Percentiles rank a stretch among this genome's conserved stretches.
These are phyloP conservation scores for Aureobasidium vineae DNA, from an alignment of 2,329 filamentous ascomycete species.

Conservation along the genomic window DNA sequence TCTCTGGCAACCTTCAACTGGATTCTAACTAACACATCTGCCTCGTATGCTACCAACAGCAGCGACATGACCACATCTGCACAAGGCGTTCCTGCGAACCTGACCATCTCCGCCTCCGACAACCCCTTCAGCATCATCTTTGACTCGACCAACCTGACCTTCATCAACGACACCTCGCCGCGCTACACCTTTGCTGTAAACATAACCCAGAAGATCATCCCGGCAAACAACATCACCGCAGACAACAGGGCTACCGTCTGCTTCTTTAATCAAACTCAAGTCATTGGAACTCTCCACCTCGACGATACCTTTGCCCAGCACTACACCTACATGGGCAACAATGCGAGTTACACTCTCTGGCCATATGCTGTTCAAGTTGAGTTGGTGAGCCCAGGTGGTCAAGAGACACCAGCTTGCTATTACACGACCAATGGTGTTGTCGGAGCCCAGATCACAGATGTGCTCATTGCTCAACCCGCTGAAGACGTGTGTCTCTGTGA, in stretches of 20 bases:
- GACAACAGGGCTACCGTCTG: slow-evolving; percentile 54
- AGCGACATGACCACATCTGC: slow-evolving; percentile 60
- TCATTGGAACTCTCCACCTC: slow-evolving; percentile 59
- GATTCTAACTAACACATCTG: slow-evolving; percentile 52
- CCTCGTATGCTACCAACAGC: slow-evolving; percentile 44
- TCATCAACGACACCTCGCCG: slow-evolving; percentile 52
- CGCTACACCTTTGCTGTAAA: slow-evolving; percentile 58
- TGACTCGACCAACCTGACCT: slow-evolving; percentile 50
- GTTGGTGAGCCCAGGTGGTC: slow-evolving; percentile 51
- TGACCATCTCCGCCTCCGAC: slow-evolving; percentile 50
- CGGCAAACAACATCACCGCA: slow-evolving; percentile 47
- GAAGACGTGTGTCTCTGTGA: slow-evolving; percentile 46
- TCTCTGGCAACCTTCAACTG: slow-evolving; percentile 57
- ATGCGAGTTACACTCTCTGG: slow-evolving; percentile 49
- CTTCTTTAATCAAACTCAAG: slow-evolving; percentile 56
- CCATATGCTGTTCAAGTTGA: slow-evolving; percentile 58
- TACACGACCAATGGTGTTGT: slow-evolving; percentile 41
- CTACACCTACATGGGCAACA: slow-evolving; percentile 28
- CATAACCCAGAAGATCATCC: slow-evolving; percentile 54
- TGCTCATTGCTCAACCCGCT: slow-evolving; percentile 39
- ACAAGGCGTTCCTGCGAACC: slow-evolving; percentile 39
- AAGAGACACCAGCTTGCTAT: slow-evolving; percentile 56
- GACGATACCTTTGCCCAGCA: slow-evolving; percentile 29
- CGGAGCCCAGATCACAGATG: slow-evolving; percentile 40
- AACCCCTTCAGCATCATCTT: slow-evolving; percentile 60